A percentile compares a stretch with the other conserved stretches of the same genome.
Evolutionary conservation across 108 stramenopile genomes (phyloP).

Genomic region (Pinguiococcus pyrenoidosus): DNA sequence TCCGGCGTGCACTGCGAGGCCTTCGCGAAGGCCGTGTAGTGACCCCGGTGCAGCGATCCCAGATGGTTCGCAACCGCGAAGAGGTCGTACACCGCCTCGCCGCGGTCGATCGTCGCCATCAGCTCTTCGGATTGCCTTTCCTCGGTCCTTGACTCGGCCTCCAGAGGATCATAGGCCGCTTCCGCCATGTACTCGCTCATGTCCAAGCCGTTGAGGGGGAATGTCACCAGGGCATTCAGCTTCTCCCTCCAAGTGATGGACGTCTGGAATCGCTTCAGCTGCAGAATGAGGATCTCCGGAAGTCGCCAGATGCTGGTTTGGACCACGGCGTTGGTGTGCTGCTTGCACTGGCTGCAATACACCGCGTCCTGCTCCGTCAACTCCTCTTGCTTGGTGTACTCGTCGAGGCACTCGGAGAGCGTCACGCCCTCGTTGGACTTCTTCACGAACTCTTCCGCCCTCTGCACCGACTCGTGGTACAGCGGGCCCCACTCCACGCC

Average conservation of each 20-base stretch:
- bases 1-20: constrained; percentile 62
- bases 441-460: too few species aligned
- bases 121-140: background rate
- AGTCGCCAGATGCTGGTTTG: constrained; percentile 69
- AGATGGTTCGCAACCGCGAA: constrained; percentile 86
- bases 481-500: too few species aligned
- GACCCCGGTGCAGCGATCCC: constrained; percentile 86
- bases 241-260: constrained; percentile 80
- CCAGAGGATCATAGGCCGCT: too few species aligned
- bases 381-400: constrained; percentile 67
- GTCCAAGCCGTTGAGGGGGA: constrained; percentile 75
- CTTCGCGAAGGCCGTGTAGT: constrained; percentile 86
- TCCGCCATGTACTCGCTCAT: constrained; percentile 43
- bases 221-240: constrained; percentile 76
- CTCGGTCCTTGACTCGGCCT: background rate
- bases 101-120: background rate
- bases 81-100: constrained; percentile 53
- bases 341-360: constrained; percentile 55
- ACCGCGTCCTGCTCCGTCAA: constrained; percentile 48
- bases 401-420: constrained; percentile 65
- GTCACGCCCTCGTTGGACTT: constrained; percentile 46
- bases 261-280: constrained; percentile 85
- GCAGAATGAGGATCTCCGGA: constrained; percentile 76
- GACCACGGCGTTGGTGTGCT: constrained; percentile 63
- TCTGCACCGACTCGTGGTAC: too few species aligned